Conservation (phyloP, 2,329 filamentous ascomycete genomes). For the Fusarium hainanense region DNA sequence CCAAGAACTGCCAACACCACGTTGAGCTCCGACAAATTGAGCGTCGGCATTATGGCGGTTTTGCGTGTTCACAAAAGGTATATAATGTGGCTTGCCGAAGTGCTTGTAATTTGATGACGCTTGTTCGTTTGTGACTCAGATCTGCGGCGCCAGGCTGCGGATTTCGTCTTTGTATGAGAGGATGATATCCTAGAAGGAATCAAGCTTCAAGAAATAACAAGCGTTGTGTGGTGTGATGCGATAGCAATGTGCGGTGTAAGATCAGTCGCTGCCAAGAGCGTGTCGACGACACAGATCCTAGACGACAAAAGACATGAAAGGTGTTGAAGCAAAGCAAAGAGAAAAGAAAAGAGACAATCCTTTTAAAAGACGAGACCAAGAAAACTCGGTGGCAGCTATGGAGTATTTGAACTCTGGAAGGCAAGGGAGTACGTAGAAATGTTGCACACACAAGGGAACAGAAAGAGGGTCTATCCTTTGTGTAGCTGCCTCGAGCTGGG, state of each 20-base stretch:
- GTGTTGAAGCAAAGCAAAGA: background rate
- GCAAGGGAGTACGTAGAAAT: background rate
- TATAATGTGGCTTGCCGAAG: background rate
- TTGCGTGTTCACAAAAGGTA: background rate
- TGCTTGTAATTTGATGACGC: background rate
- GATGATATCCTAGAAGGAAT: background rate
- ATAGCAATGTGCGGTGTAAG: background rate
- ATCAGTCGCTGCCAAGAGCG: background rate
- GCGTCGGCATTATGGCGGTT: conserved; percentile 34
- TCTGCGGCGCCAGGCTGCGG: background rate
- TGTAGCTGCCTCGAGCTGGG: conserved; percentile 4
- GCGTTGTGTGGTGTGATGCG: too few relatives aligned
- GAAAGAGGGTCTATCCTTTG: background rate
- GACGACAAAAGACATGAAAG: background rate
- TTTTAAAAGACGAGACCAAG: background rate
- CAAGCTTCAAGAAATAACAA: background rate
- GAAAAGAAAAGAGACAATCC: background rate
- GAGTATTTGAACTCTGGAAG: background rate
- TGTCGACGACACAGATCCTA: background rate
- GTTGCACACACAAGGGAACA: background rate
- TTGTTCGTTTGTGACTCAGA: background rate
- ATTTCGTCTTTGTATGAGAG: background rate
- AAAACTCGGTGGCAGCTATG: background rate
- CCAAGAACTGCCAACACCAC: conserved; percentile 60
- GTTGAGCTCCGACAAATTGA: conserved; percentile 64